Base-by-base conservation (phyloP, 2,329 filamentous ascomycete species). In the Cladorrhinum sp. region DNA sequence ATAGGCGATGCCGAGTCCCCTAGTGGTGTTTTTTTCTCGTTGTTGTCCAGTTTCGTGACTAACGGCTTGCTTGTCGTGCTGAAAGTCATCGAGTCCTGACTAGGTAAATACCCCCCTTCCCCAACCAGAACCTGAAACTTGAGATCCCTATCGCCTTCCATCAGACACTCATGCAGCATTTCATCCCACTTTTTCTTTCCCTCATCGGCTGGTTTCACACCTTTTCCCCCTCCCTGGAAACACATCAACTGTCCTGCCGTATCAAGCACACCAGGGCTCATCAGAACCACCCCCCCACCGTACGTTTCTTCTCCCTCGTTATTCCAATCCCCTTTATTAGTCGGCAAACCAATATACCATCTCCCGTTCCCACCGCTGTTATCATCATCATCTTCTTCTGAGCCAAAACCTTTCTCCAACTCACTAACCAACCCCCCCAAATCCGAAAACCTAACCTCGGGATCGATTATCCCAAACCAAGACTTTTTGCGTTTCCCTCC, bases 391-490 rank as follows among this genome's bases (percentile, higher is more conserved):
- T n/a, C n/a, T n/a, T n/a, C 36, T n/a, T n/a, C 36, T 42, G 4
- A 14, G 52, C 75, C 70, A 59, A 75, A 76, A 10, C 20, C 10
- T 0, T 67, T 58, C n/a, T 68, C 69, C 2, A 82, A 72, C 5
- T 71, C 73, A 24, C 72, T 65, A 2, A 78, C 67, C 8, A 82
- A 73, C 48, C 73, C 70, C 0, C 70, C 68, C 30, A 80, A 66
- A 39, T 75, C 76, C 0, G 79, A 78, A 52, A 81, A 81, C n/a
- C 4, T 18, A 54, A 80, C 70, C 58, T 77, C 74, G 63, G 81
- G 78, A 30, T 82, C 79, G 1, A 81, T 64, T 1, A 81, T 69
- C 1, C 73, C 78, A 39, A 76, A 75, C 71, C 76, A 80, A 49
- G 4, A 5, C 68, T 71, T 71, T 78, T 79, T 12, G n/a, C 14